Conservation (phyloP, 495 filamentous ascomycete species). For the Talaromyces ruber region DNA sequence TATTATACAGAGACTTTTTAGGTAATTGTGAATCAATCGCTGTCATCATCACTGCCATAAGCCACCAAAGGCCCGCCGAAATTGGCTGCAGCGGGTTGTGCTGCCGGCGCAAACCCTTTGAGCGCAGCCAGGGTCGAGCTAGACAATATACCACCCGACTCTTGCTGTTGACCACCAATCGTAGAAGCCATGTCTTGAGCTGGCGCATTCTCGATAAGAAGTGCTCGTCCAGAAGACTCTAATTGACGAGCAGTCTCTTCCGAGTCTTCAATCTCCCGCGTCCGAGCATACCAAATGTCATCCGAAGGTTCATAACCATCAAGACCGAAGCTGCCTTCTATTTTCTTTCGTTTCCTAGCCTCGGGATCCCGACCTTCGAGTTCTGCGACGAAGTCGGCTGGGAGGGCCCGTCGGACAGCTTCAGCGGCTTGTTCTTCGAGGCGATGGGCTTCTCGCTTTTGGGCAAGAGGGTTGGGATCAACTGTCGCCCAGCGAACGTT, state of each 20-base stretch:
- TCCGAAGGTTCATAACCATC: slow-evolving; percentile 92
- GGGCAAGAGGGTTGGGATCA: slow-evolving; percentile 92
- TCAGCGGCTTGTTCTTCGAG: slow-evolving; percentile 99
- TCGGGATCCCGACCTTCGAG: slow-evolving; percentile 87
- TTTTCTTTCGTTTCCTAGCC: slow-evolving; percentile 76
- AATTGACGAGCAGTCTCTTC: slow-evolving; percentile 26
- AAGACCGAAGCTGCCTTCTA: slow-evolving; percentile 83
- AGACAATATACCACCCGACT: slow-evolving; percentile 64
- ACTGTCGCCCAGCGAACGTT: slow-evolving; percentile 97
- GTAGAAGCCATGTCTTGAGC: neutral
- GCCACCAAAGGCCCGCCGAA: slow-evolving; percentile 65
- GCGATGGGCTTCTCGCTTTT: slow-evolving; percentile 79
- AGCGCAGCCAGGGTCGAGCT: slow-evolving; percentile 69
- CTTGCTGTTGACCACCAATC: slow-evolving; percentile 4
- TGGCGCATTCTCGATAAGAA: slow-evolving; percentile 32
- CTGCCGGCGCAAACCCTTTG: slow-evolving; percentile 38
- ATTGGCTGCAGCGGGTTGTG: slow-evolving; percentile 32
- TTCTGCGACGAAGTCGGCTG: slow-evolving; percentile 85
- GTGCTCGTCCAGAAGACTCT: slow-evolving; percentile 33
- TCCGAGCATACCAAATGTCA: slow-evolving; percentile 80
- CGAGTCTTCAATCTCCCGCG: slow-evolving; percentile 37
- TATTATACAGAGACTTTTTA: slow-evolving; percentile 1
- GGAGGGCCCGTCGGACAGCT: slow-evolving; percentile 83
- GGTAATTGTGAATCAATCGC: slow-evolving; percentile 27
- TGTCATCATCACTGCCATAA: slow-evolving; percentile 89